Percentiles rank a stretch among this genome's conserved stretches.
These are phyloP conservation scores for Kwoniella sp. DNA, from an alignment of 768 basidiomycete species.

Conservation along the genomic window DNA sequence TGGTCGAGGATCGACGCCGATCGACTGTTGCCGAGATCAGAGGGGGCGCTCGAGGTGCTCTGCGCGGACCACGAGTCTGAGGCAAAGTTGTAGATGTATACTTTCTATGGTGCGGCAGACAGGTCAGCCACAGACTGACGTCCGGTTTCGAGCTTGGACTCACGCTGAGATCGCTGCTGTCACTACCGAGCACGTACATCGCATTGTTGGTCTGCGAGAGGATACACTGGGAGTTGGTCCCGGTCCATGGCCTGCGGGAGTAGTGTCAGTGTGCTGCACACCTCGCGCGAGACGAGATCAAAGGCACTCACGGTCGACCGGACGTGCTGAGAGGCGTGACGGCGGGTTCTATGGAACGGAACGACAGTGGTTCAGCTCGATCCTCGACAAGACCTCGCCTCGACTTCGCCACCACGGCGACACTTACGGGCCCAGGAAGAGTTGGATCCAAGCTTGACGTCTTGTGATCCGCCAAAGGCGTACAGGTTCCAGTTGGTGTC, in stretches of 20 bases:
- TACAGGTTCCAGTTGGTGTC: constrained; percentile 77
- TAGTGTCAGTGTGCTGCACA: constrained; percentile 22
- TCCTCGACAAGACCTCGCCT: not conserved
- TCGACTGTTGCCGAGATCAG: constrained; percentile 59
- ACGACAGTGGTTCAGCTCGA: not conserved
- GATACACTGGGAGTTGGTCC: constrained; percentile 50
- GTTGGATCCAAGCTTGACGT: constrained; percentile 73
- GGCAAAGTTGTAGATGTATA: constrained; percentile 76
- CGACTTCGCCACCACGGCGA: not conserved
- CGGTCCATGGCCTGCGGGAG: constrained; percentile 48
- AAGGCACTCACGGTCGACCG: constrained; percentile 63
- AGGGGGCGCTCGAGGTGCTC: constrained; percentile 48
- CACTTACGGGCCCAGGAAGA: constrained; percentile 63
- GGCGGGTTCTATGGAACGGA: constrained; percentile 51
- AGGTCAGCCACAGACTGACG: not conserved
- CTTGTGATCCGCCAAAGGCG: constrained; percentile 77
- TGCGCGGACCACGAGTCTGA: constrained; percentile 69
- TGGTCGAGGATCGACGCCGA: constrained; percentile 74
- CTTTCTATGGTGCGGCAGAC: constrained; percentile 35
- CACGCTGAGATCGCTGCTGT: constrained; percentile 62
- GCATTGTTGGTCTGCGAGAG: constrained; percentile 69
- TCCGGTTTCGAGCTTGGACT: constrained; percentile 6
- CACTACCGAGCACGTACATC: constrained; percentile 76
- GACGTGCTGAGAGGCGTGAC: constrained; percentile 66
- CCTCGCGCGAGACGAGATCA: constrained; percentile 35